Evolutionary conservation across 139 green algal species (phyloP).

Genomic region (Tetradesmus lagerheimii): DNA sequence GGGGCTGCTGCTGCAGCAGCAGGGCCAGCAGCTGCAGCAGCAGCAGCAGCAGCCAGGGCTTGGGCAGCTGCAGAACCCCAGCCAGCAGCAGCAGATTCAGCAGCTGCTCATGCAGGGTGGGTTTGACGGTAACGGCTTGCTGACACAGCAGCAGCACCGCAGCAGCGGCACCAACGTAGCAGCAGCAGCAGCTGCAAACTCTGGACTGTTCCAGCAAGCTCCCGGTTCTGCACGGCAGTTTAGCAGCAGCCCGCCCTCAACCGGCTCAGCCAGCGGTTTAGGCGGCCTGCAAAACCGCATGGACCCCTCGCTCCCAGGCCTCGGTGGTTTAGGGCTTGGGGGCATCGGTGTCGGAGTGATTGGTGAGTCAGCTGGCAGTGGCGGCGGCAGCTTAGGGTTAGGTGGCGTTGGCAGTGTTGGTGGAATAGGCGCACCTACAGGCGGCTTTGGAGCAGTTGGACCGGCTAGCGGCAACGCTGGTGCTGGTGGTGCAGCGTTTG

Average conservation of each 20-base stretch:
- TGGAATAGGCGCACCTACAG: not conserved
- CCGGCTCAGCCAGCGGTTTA: slow-evolving; percentile 14
- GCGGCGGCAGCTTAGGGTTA: not conserved
- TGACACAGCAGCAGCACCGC: not conserved
- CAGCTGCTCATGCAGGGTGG: not conserved
- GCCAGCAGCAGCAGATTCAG: slow-evolving; percentile 14
- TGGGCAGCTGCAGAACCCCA: not conserved
- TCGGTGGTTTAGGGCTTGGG: slow-evolving; percentile 22
- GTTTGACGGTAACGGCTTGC: not conserved
- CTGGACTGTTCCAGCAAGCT: not conserved
- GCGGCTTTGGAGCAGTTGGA: not conserved
- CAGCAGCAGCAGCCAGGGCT: slow-evolving; percentile 2
- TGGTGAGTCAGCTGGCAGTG: not conserved
- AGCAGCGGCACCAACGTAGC: slow-evolving; percentile 6
- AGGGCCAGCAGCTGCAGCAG: slow-evolving; percentile 11
- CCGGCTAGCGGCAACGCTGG: not conserved
- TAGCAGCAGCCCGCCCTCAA: not conserved
- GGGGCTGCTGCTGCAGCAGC: slow-evolving; percentile 16
- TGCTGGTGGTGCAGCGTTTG: too few relatives aligned
- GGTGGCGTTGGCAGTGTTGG: not conserved
- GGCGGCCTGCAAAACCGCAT: not conserved
- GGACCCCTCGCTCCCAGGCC: not conserved
- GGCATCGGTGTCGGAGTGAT: slow-evolving; percentile 6
- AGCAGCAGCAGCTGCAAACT: not conserved
- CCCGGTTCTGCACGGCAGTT: not conserved